Conservation (phyloP, 352 stramenopile genomes). For the Globisporangium heterothallicum region DNA sequence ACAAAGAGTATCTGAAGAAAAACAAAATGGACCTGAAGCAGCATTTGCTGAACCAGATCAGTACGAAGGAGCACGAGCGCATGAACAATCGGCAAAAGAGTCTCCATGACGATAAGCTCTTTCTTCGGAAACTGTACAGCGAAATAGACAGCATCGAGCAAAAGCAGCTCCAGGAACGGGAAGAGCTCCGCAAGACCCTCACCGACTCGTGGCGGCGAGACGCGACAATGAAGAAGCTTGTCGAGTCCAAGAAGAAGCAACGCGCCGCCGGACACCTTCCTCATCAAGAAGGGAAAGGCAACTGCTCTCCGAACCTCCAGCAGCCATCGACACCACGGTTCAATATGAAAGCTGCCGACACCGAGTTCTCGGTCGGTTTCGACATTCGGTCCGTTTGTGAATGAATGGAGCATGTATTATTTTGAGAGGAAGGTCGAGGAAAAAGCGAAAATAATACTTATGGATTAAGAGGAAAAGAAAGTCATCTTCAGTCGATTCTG, state of each 20-base stretch:
- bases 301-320: conserved; percentile 23
- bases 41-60: conserved; percentile 56
- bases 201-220: conserved; percentile 59
- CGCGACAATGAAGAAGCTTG: conserved; percentile 49
- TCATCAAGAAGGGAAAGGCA: conserved; percentile 5
- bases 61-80: conserved; percentile 42
- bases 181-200: conserved; percentile 48
- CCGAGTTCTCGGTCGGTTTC: conserved; percentile 70
- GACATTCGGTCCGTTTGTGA: conserved; percentile 58
- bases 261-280: conserved; percentile 41
- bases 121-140: conserved; percentile 42
- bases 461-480: conserved; percentile 6
- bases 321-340: conserved; percentile 23
- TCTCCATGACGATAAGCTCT: conserved; percentile 50
- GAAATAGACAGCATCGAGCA: conserved; percentile 61
- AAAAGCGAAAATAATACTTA: conserved; percentile 6
- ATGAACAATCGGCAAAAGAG: conserved; percentile 26
- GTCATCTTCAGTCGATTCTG: conserved; percentile 6
- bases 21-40: conserved; percentile 52
- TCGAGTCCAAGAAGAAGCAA: conserved; percentile 59
- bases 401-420: conserved; percentile 13
- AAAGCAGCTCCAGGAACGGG: conserved; percentile 45
- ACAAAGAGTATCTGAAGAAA: conserved; percentile 31
- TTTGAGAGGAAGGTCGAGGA: too few relatives aligned
- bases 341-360: conserved; percentile 10